Conservation (phyloP, 257 asterid species). For the Galeopsis tetrahit region DNA sequence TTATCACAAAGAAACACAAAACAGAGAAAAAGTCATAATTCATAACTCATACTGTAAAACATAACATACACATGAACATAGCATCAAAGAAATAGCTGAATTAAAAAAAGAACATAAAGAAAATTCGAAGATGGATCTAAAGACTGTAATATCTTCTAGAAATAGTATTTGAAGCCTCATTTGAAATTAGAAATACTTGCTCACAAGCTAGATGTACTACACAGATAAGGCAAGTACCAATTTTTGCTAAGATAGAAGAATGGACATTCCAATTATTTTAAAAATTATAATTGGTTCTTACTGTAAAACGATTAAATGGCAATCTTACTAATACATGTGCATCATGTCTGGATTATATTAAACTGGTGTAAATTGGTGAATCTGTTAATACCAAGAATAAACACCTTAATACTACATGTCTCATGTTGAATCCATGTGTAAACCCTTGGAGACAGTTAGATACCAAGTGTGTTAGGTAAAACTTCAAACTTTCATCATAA, state of each 20-base stretch:
- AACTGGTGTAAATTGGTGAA: not conserved
- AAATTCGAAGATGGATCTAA: not conserved
- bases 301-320: conserved; percentile 16
- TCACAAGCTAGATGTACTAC: not conserved
- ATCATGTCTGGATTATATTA: conserved; percentile 30
- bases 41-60: not conserved
- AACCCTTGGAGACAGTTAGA: conserved; percentile 17
- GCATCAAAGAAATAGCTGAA: not conserved
- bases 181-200: not conserved
- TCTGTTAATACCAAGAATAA: conserved; percentile 4
- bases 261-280: not conserved
- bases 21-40: not conserved
- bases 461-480: conserved; percentile 18
- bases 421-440: conserved; percentile 13
- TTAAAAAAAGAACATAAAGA: not conserved
- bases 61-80: not conserved
- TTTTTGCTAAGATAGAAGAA: not conserved
- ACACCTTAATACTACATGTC: conserved; percentile 22
- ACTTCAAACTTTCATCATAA: conserved; percentile 29
- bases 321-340: conserved; percentile 24
- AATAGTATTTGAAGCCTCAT: not conserved
- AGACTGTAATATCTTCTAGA: not conserved
- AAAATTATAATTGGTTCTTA: not conserved
- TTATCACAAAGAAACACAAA: not conserved
- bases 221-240: not conserved